A percentile compares a stretch with the other conserved stretches of the same genome.
phyloP scores from a whole-genome alignment of 2,329 filamentous ascomycete species.

The Clarireedia hainanense region DNA sequence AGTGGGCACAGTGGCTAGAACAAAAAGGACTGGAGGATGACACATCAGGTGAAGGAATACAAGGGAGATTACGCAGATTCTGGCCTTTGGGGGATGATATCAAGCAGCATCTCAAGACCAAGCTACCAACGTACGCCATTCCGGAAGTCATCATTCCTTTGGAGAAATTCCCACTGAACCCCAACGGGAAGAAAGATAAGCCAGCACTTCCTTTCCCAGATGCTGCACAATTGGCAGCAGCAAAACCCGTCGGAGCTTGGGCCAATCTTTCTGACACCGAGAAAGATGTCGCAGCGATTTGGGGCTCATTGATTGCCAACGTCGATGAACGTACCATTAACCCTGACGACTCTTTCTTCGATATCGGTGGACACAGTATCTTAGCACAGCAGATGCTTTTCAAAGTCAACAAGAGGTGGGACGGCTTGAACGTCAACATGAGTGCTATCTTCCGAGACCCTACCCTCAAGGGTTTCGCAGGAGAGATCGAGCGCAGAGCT shows the following conservation, averaged over 20 bases:
- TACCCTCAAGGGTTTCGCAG: slow-evolving; percentile 43
- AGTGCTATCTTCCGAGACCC: slow-evolving; percentile 62
- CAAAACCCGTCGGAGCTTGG: slow-evolving; percentile 38
- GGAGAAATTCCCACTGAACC: slow-evolving; percentile 67
- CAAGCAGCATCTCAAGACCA: slow-evolving; percentile 61
- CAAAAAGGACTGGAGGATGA: slow-evolving; percentile 46
- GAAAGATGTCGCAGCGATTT: slow-evolving; percentile 59
- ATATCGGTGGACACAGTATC: slow-evolving; percentile 73
- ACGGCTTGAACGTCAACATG: slow-evolving; percentile 60
- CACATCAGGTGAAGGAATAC: slow-evolving; percentile 32
- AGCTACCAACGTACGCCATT: slow-evolving; percentile 67
- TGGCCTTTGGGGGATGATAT: slow-evolving; percentile 44
- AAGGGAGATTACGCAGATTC: slow-evolving; percentile 25
- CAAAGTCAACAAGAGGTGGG: slow-evolving; percentile 53
- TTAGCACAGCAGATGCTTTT: slow-evolving; percentile 76
- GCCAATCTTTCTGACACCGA: slow-evolving; percentile 49
- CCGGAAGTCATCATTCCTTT: slow-evolving; percentile 69
- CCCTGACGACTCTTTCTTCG: slow-evolving; percentile 62
- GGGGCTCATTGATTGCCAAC: slow-evolving; percentile 62
- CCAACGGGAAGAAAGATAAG: slow-evolving; percentile 80
- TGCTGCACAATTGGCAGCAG: slow-evolving; percentile 54
- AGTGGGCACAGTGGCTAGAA: slow-evolving; percentile 64
- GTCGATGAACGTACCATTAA: slow-evolving; percentile 61
- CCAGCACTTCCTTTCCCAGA: slow-evolving; percentile 76
- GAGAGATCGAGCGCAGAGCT: slow-evolving; percentile 41